phyloP scores from a whole-genome alignment of 108 stramenopile species.

The Cyclotella cryptica region DNA sequence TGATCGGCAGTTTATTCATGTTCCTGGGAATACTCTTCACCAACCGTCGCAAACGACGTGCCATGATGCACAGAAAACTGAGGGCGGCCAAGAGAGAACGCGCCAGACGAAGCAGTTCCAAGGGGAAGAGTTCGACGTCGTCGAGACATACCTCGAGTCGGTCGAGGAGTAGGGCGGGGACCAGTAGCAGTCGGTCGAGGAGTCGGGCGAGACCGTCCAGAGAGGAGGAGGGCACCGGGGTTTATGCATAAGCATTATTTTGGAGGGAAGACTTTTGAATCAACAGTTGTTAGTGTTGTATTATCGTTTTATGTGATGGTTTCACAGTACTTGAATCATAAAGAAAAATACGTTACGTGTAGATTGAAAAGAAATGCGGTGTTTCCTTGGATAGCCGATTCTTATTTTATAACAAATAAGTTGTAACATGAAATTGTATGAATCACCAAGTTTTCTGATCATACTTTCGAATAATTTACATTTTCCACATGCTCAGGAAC shows the following conservation, averaged over 20 bases:
- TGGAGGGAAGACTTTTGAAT: not conserved
- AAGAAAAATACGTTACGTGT: not conserved
- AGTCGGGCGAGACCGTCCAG: conserved; percentile 41
- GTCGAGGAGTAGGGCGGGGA: conserved; percentile 40
- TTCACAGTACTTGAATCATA: not conserved
- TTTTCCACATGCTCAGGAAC: conserved; percentile 86
- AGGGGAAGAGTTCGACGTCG: conserved; percentile 20
- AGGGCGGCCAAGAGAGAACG: conserved; percentile 57
- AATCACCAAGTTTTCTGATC: too few relatives aligned
- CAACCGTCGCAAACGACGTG: conserved; percentile 83
- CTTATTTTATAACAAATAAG: too few relatives aligned
- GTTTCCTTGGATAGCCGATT: too few relatives aligned
- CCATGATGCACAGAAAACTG: conserved; percentile 89
- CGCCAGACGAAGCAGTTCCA: conserved; percentile 42
- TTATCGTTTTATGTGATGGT: not conserved
- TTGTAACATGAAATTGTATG: too few relatives aligned
- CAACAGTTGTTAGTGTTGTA: not conserved
- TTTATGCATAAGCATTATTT: conserved; percentile 56
- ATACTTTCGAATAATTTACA: conserved; percentile 50
- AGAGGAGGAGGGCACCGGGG: conserved; percentile 55
- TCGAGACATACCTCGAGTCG: conserved; percentile 21
- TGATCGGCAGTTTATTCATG: conserved; percentile 85
- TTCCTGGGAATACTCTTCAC: conserved; percentile 90
- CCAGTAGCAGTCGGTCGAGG: conserved; percentile 38
- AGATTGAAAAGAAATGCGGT: too few relatives aligned